A percentile compares a stretch with the other conserved stretches of the same genome.
Conservation (phyloP, 2,329 filamentous ascomycete species). For the Furcasterigmium furcatum region DNA sequence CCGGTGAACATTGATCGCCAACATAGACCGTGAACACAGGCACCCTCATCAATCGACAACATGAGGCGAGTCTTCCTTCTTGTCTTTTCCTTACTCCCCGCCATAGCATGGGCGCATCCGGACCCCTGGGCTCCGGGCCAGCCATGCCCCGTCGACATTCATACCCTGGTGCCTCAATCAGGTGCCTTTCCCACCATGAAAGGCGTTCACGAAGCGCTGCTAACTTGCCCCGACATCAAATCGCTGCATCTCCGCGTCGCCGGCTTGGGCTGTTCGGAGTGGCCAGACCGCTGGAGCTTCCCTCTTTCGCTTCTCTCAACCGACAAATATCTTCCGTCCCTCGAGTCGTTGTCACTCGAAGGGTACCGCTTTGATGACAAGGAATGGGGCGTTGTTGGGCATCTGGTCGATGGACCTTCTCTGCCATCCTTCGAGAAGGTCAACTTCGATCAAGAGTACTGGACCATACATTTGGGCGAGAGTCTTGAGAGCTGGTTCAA, state of each 20-base stretch:
- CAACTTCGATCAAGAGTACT: background rate
- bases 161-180: constrained; percentile 3
- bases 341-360: constrained; percentile 5
- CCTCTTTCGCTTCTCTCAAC: background rate
- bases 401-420: background rate
- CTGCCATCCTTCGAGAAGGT: background rate
- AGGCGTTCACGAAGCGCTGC: constrained; percentile 3
- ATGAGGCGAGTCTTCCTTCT: no score
- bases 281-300: constrained; percentile 4
- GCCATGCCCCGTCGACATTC: constrained; percentile 7
- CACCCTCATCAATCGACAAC: no score
- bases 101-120: no score
- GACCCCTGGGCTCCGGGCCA: background rate
- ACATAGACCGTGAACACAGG: no score
- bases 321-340: background rate
- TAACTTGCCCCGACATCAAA: constrained; percentile 2
- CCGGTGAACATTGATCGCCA: no score
- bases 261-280: background rate
- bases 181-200: constrained; percentile 4
- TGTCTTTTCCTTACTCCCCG: no score
- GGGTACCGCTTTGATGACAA: constrained; percentile 4
- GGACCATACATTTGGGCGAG: no score
- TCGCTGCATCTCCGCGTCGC: constrained; percentile 6
- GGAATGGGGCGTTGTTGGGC: background rate
- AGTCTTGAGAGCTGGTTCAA: no score